phyloP scores from a whole-genome alignment of 2,329 filamentous ascomycete species.

The Sclerotinia borealis region DNA sequence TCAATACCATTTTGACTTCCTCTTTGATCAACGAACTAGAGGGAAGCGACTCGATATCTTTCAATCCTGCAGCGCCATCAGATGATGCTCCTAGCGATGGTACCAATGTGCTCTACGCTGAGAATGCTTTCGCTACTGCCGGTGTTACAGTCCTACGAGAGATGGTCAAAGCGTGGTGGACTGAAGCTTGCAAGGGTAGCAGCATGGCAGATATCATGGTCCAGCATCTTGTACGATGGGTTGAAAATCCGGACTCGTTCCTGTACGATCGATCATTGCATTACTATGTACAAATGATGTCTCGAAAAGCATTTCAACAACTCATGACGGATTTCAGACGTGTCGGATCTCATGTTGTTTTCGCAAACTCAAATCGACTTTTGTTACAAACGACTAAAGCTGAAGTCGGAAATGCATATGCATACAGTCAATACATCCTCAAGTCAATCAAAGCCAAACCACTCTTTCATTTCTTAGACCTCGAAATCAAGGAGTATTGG shows the following conservation, averaged over 20 bases:
- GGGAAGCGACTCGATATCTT: conserved; percentile 76
- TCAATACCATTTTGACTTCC: conserved; percentile 95
- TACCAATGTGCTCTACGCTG: conserved; percentile 67
- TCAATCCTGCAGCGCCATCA: conserved; percentile 66
- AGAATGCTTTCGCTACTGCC: conserved; percentile 88
- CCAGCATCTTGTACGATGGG: conserved; percentile 94
- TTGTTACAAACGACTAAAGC: conserved; percentile 93
- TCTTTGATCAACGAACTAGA: conserved; percentile 96
- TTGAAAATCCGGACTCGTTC: conserved; percentile 86
- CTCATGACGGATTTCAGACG: conserved; percentile 94
- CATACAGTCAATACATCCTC: conserved; percentile 95
- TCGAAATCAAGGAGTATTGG: conserved; percentile 99
- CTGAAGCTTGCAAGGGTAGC: conserved; percentile 82
- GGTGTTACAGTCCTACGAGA: conserved; percentile 86
- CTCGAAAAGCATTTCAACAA: conserved; percentile 91
- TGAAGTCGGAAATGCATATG: conserved; percentile 93
- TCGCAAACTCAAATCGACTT: conserved; percentile 81
- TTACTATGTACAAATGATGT: conserved; percentile 99
- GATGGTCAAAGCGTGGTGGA: conserved; percentile 99
- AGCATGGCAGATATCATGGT: conserved; percentile 97
- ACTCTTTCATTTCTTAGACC: conserved; percentile 92
- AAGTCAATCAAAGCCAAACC: conserved; percentile 96
- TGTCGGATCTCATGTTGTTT: conserved; percentile 93
- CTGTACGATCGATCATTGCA: conserved; percentile 92
- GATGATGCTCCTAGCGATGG: conserved; percentile 57